These are phyloP conservation scores for Trichosanthes cucumerina DNA, from an alignment of 306 rosid species.

Conservation along the genomic window DNA sequence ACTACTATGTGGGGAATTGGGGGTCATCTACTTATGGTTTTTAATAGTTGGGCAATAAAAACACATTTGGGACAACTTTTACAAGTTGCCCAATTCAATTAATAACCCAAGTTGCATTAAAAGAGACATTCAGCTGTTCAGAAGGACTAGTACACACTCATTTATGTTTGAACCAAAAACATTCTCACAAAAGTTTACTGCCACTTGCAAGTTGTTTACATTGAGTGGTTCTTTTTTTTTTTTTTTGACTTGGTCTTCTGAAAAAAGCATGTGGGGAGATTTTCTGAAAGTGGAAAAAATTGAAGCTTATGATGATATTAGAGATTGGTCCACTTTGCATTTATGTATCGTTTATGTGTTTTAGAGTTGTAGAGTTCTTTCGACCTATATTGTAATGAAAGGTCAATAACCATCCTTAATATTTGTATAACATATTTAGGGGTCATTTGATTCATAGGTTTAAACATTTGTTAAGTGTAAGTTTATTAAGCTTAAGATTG, in stretches of 20 bases:
- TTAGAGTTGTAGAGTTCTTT: not conserved
- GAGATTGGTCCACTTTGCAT: not conserved
- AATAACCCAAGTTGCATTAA: conserved; percentile 9
- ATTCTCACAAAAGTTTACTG: not conserved
- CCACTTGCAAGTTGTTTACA: not conserved
- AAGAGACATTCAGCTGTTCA: conserved; percentile 8
- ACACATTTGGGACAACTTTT: conserved; percentile 7
- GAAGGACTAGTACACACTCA: not conserved
- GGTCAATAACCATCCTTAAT: not conserved
- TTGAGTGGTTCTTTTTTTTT: not conserved
- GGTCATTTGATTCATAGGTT: no score
- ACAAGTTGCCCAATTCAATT: conserved; percentile 5
- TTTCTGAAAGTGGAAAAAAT: not conserved
- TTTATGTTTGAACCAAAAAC: conserved; percentile 2
- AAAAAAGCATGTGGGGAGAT: not conserved
- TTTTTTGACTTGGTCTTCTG: not conserved
- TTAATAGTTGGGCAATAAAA: not conserved
- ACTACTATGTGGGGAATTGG: not conserved
- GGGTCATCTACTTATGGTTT: not conserved
- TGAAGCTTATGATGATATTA: not conserved
- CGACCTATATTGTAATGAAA: not conserved
- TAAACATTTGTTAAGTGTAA: no score
- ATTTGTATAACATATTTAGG: no score
- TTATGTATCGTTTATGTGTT: not conserved
- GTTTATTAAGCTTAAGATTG: no score